phyloP scores from a whole-genome alignment of 2,329 filamentous ascomycete genomes.

The Emydomyces testavorans region DNA sequence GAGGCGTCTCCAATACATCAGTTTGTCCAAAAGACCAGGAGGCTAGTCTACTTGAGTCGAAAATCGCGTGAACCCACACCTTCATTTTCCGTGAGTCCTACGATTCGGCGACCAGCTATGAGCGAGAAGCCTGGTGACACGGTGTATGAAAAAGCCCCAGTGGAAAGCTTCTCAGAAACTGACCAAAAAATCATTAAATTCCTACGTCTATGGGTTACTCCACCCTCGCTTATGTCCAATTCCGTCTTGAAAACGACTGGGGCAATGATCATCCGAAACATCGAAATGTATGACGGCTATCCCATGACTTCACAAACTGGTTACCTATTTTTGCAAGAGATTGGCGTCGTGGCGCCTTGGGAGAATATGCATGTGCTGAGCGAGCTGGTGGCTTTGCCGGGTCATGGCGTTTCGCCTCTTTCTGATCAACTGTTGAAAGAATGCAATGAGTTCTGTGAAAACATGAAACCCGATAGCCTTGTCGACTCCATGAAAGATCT shows the following conservation, averaged over 20 bases:
- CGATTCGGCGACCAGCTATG: conserved; percentile 19
- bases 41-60: conserved; percentile 33
- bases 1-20: conserved; percentile 29
- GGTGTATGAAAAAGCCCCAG: conserved; percentile 24
- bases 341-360: conserved; percentile 50
- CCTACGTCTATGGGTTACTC: conserved; percentile 41
- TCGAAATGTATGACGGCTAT: conserved; percentile 43
- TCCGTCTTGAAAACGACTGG: conserved; percentile 40
- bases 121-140: conserved; percentile 19
- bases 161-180: conserved; percentile 36
- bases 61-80: conserved; percentile 34
- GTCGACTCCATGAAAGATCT: conserved; percentile 46
- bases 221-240: conserved; percentile 29
- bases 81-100: conserved; percentile 34
- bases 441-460: conserved; percentile 23
- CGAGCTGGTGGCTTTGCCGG: conserved; percentile 43
- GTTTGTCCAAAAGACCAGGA: conserved; percentile 37
- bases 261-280: conserved; percentile 45
- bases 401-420: conserved; percentile 26
- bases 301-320: conserved; percentile 31
- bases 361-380: conserved; percentile 45
- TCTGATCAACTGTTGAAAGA: conserved; percentile 26
- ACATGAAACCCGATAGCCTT: conserved; percentile 24
- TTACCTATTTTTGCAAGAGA: conserved; percentile 47
- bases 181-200: conserved; percentile 47